Evolutionary conservation across 345 rosid genomes (phyloP).

Genomic region (Citrus glauca): DNA sequence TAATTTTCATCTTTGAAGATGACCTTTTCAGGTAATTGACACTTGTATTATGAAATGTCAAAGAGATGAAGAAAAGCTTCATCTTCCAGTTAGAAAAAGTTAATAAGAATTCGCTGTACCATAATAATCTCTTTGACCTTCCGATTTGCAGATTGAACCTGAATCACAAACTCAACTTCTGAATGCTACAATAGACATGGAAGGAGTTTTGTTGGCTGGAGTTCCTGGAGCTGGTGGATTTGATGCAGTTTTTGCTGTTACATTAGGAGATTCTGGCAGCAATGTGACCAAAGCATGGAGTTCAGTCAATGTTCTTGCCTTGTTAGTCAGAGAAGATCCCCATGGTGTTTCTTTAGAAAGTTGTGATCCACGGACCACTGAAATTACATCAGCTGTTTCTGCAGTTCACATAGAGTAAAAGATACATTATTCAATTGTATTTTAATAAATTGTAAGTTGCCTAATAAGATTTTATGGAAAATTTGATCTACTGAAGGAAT

Average conservation of each 20-base stretch:
- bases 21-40: neutral
- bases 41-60: neutral
- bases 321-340: constrained; percentile 93
- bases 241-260: constrained; percentile 81
- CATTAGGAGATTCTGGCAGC: constrained; percentile 62
- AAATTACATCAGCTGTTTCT: constrained; percentile 58
- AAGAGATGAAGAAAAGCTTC: neutral
- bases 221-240: constrained; percentile 99
- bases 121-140: constrained; percentile 13
- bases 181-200: constrained; percentile 75
- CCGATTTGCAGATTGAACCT: constrained; percentile 79
- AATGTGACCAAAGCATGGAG: constrained; percentile 66
- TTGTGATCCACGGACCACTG: constrained; percentile 67
- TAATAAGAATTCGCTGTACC: neutral
- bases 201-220: constrained; percentile 87
- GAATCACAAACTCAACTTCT: constrained; percentile 71
- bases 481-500: neutral
- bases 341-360: constrained; percentile 73
- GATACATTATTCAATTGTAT: neutral
- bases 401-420: constrained; percentile 46
- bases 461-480: constrained; percentile 2
- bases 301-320: constrained; percentile 62
- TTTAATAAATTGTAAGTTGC: constrained; percentile 1
- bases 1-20: neutral
- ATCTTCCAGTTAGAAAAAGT: neutral